Evolutionary conservation across 495 filamentous ascomycete species (phyloP), one percentile per base, ranked within the genome.

Genomic region (Penicillium cataractarum): DNA sequence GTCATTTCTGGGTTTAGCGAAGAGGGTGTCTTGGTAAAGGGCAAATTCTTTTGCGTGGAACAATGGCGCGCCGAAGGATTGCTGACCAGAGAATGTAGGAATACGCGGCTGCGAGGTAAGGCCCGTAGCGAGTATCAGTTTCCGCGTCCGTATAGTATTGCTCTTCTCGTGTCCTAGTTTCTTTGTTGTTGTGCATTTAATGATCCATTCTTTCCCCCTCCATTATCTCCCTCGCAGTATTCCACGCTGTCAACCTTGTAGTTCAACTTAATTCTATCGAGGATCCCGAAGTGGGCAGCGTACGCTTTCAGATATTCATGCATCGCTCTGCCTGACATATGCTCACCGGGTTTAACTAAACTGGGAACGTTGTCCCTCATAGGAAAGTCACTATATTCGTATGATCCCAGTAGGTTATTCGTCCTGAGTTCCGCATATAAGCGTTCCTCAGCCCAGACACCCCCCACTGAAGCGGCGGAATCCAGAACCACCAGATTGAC

Each of bases 221-320:
- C 26, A 58, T 40, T n/a, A 57, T 58, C 56, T 58, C 56, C 39
- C 39, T 58, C 56, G 56, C 56, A 58, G 56, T 58, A 58, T 58
- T 58, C 56, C 40, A 58, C 56, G 26, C 37, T 58, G 27, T 58
- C 56, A 49, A 58, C 56, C 40, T 58, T 58, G 42, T 27, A 49
- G 32, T 58, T 58, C 42, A 58, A 58, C 40, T 58, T 46, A 22
- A 58, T 58, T 58, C 49, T 58, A 26, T 58, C 56, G 56, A 9
- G 40, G 56, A 58, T 58, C 24, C 56, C 56, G 40, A 58, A 58
- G 56, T 58, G 40, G 56, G 39, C 56, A 58, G 56, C 56, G 56
- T 58, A 58, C 56, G 56, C 56, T 58, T 58, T 58, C 42, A 58
- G 56, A 49, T 58, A 58, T 58, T 58, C 56, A 49, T 58, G 56